Conservation (phyloP, 495 filamentous ascomycete species). For the Hypoxylon lenormandii region DNA sequence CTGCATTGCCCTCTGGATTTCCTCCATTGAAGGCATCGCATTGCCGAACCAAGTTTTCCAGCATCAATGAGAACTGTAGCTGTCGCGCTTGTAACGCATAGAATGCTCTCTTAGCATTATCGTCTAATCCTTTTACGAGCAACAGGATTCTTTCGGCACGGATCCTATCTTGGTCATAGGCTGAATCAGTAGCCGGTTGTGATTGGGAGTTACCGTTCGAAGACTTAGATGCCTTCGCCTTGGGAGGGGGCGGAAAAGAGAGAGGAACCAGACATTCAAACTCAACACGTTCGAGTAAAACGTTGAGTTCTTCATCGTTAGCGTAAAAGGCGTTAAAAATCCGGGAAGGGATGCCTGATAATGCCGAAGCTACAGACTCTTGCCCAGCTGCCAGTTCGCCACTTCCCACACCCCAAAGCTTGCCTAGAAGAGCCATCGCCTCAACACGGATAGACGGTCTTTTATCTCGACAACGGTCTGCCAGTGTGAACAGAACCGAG, state of each 20-base stretch:
- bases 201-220: slow-evolving; percentile 71
- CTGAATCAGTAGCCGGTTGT: slow-evolving; percentile 57
- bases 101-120: slow-evolving; percentile 83
- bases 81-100: slow-evolving; percentile 86
- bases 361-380: slow-evolving; percentile 74
- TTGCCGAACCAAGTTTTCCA: slow-evolving; percentile 77
- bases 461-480: slow-evolving; percentile 88
- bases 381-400: slow-evolving; percentile 87
- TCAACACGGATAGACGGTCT: slow-evolving; percentile 83
- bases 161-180: slow-evolving; percentile 81
- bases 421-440: slow-evolving; percentile 82
- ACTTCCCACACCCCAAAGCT: slow-evolving; percentile 89
- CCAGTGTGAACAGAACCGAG: slow-evolving; percentile 80
- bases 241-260: slow-evolving; percentile 81
- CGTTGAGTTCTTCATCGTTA: slow-evolving; percentile 87
- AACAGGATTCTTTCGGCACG: slow-evolving; percentile 86
- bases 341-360: slow-evolving; percentile 83
- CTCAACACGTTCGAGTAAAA: slow-evolving; percentile 83
- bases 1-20: slow-evolving; percentile 77
- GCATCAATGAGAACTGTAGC: slow-evolving; percentile 72
- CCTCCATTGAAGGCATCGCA: slow-evolving; percentile 92
- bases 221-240: slow-evolving; percentile 69
- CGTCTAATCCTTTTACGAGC: slow-evolving; percentile 80
- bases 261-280: slow-evolving; percentile 88
- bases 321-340: slow-evolving; percentile 91